Evolutionary conservation across 345 rosid species (phyloP), one percentile per base, ranked within the genome.

Genomic region (Hibiscus trionum): DNA sequence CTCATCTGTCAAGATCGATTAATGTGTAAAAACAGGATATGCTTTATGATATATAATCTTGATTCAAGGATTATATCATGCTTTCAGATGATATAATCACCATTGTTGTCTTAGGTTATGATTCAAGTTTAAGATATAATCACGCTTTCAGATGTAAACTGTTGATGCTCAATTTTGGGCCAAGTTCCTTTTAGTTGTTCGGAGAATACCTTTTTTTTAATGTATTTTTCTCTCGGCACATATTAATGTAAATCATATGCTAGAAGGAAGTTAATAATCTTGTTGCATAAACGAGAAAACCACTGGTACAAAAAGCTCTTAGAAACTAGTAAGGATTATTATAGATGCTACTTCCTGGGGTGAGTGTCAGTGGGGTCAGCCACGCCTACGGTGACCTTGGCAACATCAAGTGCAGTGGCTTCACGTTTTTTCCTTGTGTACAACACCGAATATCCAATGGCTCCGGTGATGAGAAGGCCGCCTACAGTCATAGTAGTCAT

Each of bases 1-100:
- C 77, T 90, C 96, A 11, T 90, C 96, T 7, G 96, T 90, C 71
- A 90, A 90, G 81, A 90, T 90, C 35, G 96, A 90, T 73, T 90
- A 78, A 29, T 61, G 60, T 67, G 52, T 66, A 42, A 17, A 17
- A 31, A 61, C 57, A 15, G n/a, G 37, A 65, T 19, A 11, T 33
- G 26, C 16, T 29, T 35, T 21, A 60, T 27, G 37, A 33, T 1
- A 29, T 19, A 29, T 19, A 57, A 24, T 57, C 61, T 7, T 57
- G 77, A 71, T 72, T 76, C 73, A 85, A 72, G 57, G 72, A 31
- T 74, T 70, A 15, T 55, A 79, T 77, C 73, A 77, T 83, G 84
- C 77, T 60, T 61, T 59, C 76, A 76, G 75, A 46, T 47, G n/a
- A 49, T 49, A 49, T 11, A 12, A 49, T 49, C 53, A 49, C 53